Base-by-base conservation (phyloP, 2,329 filamentous ascomycete genomes). In the Orbilia javanica region DNA sequence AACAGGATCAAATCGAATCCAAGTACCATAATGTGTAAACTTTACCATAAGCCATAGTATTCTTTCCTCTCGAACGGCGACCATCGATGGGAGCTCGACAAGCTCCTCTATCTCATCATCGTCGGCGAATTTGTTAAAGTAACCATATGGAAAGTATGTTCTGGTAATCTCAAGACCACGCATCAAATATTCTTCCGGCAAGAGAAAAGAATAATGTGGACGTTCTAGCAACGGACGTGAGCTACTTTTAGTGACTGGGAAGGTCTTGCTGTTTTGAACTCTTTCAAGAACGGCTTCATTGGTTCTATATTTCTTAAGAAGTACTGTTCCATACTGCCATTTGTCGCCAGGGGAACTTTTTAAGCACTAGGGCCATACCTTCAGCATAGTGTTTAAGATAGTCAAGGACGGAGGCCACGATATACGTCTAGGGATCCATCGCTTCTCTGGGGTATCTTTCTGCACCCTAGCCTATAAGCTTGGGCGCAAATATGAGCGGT, bases 81-180 rank as follows among this genome's bases (percentile, higher is more conserved):
- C 85, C 82, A 90, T 90, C 0, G 88, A 90, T 0, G 88, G 84
- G 0, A 88, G 83, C 80, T 92, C 90, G 53, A 92, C 87, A 15
- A 87, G 87, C 48, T 90, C 88, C n/a, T n/a, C n/a, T n/a, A n/a
- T n/a, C 76, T 92, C 90, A n/a, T 92, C 90, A 29, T 92, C 90
- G 3, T 90, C 86, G 74, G 87, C 87, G 0, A 74, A 53, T 22
- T 44, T 64, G 27, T 27, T 65, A 29, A 74, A 76, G 34, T 76
- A 70, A 1, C 57, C 66, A 7, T 48, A 70, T 0, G 90, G 89
- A 66, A 88, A 90, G 70, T 90, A 90, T 11, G 85, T 85, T 1
- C 89, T 86, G 0, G 87, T 85, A 85, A 89, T 92, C 1, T 89
- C 82, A 1, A 92, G 84, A 0, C 91, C 91, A 0, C 90, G 86